These are phyloP conservation scores for Lentinus brumalis DNA, from an alignment of 768 basidiomycete genomes.

Conservation along the genomic window DNA sequence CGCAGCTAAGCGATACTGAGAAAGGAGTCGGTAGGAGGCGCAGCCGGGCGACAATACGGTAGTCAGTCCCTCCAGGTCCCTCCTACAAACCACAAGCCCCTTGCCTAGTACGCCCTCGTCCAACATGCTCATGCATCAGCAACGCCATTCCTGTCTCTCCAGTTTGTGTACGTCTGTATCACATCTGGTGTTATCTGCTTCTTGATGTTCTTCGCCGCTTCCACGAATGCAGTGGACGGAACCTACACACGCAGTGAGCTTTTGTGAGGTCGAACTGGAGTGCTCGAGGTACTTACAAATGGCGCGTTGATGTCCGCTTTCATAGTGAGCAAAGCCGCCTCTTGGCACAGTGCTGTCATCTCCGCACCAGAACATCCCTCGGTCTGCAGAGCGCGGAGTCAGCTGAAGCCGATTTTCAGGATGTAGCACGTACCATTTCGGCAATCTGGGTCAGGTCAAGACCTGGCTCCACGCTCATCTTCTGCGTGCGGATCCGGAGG, in stretches of 20 bases:
- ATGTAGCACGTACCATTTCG: constrained; percentile 50
- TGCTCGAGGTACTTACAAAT: constrained; percentile 51
- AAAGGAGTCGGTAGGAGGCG: too few relatives aligned
- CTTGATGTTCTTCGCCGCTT: constrained; percentile 71
- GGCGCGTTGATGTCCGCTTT: constrained; percentile 78
- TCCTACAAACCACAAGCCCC: too few relatives aligned
- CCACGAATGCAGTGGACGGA: constrained; percentile 66
- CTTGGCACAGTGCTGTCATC: constrained; percentile 88
- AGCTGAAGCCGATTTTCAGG: neutral
- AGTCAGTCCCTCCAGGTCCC: too few relatives aligned
- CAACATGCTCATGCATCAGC: constrained; percentile 12
- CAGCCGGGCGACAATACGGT: too few relatives aligned
- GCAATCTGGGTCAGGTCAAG: constrained; percentile 73
- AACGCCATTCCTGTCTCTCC: constrained; percentile 47
- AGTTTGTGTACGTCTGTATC: constrained; percentile 68
- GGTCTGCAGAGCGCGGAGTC: constrained; percentile 52
- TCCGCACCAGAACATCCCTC: constrained; percentile 97
- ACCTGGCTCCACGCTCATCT: constrained; percentile 79
- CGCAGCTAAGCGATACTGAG: too few relatives aligned
- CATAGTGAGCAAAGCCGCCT: constrained; percentile 94
- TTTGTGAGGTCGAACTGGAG: neutral
- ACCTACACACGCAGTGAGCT: constrained; percentile 53
- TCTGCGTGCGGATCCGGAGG: constrained; percentile 69
- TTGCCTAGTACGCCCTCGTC: too few relatives aligned
- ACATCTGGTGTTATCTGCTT: constrained; percentile 85